A percentile compares a stretch with the other conserved stretches of the same genome.
Conservation (phyloP, 805 yeast species). For the Alloascoidea africana region DNA sequence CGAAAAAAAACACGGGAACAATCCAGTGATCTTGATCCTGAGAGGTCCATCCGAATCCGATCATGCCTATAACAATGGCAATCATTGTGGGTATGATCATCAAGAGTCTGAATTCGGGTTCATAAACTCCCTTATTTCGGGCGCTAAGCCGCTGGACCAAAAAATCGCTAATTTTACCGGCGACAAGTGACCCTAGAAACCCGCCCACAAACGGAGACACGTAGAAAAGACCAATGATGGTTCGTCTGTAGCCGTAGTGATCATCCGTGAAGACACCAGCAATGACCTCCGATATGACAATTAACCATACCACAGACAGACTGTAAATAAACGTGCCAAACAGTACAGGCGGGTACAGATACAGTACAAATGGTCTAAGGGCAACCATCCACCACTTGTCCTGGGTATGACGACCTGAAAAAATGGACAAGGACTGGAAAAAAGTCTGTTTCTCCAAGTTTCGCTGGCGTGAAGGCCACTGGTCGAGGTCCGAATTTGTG, state of each 20-base stretch:
- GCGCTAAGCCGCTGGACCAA: conserved; percentile 19
- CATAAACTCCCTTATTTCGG: conserved; percentile 39
- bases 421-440: conserved; percentile 22
- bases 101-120: conserved; percentile 44
- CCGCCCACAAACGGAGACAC: conserved; percentile 44
- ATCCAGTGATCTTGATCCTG: conserved; percentile 32
- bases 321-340: conserved; percentile 37
- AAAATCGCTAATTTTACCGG: conserved; percentile 34
- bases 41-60: conserved; percentile 52
- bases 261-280: conserved; percentile 28
- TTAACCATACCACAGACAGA: conserved; percentile 48
- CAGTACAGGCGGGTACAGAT: conserved; percentile 33
- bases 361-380: conserved; percentile 35
- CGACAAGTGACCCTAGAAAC: conserved; percentile 35
- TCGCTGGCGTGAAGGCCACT: no score
- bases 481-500: no score
- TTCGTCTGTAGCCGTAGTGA: conserved; percentile 30
- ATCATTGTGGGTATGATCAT: conserved; percentile 36
- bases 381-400: conserved; percentile 43
- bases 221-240: conserved; percentile 36
- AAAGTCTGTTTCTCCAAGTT: conserved; percentile 15
- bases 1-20: conserved; percentile 42
- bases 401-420: conserved; percentile 32
- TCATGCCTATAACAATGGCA: conserved; percentile 30
- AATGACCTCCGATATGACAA: conserved; percentile 42